phyloP scores from a whole-genome alignment of 2,329 filamentous ascomycete species.

The Trichoderma koningiopsis region DNA sequence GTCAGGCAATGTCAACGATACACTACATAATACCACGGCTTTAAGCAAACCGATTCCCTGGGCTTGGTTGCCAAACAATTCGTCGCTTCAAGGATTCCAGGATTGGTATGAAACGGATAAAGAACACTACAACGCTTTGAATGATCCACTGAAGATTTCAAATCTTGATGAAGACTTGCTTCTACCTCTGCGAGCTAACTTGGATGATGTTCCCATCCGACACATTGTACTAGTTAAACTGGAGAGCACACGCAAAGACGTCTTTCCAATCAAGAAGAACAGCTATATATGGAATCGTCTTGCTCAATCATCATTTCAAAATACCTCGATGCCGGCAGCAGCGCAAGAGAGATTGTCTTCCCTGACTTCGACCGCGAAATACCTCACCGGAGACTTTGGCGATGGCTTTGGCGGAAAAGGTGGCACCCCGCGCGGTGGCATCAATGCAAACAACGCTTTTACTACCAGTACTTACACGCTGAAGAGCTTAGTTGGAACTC shows the following conservation, averaged over 20 bases:
- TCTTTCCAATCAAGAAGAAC: slow-evolving; percentile 47
- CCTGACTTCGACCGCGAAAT: slow-evolving; percentile 33
- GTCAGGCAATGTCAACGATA: slow-evolving; percentile 30
- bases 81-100: slow-evolving; percentile 31
- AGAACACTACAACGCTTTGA: slow-evolving; percentile 39
- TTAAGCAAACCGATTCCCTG: slow-evolving; percentile 30
- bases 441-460: slow-evolving; percentile 44
- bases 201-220: slow-evolving; percentile 40
- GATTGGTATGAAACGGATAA: slow-evolving; percentile 34
- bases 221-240: slow-evolving; percentile 47
- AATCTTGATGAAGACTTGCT: slow-evolving; percentile 42
- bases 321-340: not conserved
- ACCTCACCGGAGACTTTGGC: slow-evolving; percentile 29
- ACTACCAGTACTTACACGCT: slow-evolving; percentile 47
- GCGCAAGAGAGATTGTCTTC: slow-evolving; percentile 30
- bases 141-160: slow-evolving; percentile 45
- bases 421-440: slow-evolving; percentile 38
- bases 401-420: slow-evolving; percentile 31
- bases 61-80: slow-evolving; percentile 35
- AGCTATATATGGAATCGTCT: slow-evolving; percentile 36
- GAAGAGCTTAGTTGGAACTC: slow-evolving; percentile 45
- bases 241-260: slow-evolving; percentile 49
- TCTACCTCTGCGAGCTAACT: slow-evolving; percentile 31
- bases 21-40: slow-evolving; percentile 37
- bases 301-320: not conserved